Base-by-base conservation (phyloP, 192 early-diverging fungal species). In the Podila clonocystis region DNA sequence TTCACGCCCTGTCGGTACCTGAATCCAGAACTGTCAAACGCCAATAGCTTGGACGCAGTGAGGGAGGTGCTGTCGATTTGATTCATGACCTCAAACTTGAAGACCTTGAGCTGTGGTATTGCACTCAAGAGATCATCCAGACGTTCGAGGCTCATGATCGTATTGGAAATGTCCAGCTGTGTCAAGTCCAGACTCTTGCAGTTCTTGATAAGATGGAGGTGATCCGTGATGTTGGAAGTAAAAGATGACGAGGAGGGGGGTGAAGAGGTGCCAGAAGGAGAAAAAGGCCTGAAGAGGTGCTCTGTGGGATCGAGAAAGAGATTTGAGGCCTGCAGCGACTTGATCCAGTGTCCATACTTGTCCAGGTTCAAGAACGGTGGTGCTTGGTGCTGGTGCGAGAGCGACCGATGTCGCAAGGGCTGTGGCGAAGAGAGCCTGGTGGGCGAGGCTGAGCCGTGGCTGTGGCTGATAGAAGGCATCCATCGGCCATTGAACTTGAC, bases 81-180 rank as follows among this genome's bases (percentile, higher is more conserved):
- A 67, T 80, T 80, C 62, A 80, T 49, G 20, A 80, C 58, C 38
- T 80, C 77, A 55, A 80, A 80, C 34, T 73, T 67, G 62, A 80
- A 80, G n/a, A 72, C 57, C 24, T 69, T 72, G 45, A 80, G 77
- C 31, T 9, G 31, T 17, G 77, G 71, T 31, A 80, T 28, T 30
- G 66, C 50, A 49, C 77, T 50, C 11, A 80, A 29, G 4, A 80
- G 71, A 17, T 68, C 61, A 29, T 80, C 77, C 6, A 80, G 55
- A 30, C 77, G 38, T 17, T 72, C 70, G 20, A 80, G 70, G 33
- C 66, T 73, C 77, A 80, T 80, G 45, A 73, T 67, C 38, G 77
- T 80, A n/a, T 60, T 68, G 7, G 62, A 64, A 57, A 80, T 72
- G 30, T 68, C 48, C 41, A 80, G 49, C 5, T 64, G 55, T 38